Evolutionary conservation across 106 monocot species (phyloP), one percentile per base, ranked within the genome.

Genomic region (Cymbidium sinense): DNA sequence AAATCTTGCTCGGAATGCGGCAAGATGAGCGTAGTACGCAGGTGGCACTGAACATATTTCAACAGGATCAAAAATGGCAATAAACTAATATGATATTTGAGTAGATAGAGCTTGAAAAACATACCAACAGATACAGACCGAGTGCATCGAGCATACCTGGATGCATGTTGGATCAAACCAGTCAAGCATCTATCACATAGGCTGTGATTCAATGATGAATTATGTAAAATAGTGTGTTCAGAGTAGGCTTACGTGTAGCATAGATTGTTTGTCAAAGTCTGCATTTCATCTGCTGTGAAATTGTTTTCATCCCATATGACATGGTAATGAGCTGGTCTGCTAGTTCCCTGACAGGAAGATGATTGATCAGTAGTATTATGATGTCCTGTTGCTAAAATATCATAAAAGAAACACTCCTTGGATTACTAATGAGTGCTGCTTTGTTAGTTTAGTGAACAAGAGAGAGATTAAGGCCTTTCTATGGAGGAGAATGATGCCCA

Each of bases 241-340:
- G 34, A 44, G 50, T 51, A 15, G 47, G 54, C 47, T 78, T 92
- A 95, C 92, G 95, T 95, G 77, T 95, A 95, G 70, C 95, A 95
- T 31, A 95, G 88, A 64, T 95, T 95, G 79, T 95, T 90, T 25
- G 95, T 95, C 64, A 95, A 73, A 28, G 92, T 88, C 70, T 95
- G 95, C 76, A 95, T 90, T 70, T 87, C 95, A 74, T 95, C 95
- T 25, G 90, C 95, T 12, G 79, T 81, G 79, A 95, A 95, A 52
- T 95, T 95, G 78, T 90, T 92, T 77, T 95, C 95, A 73, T 95
- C 95, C 89, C 90, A 95, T 2, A 95, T 36, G 34, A 92, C 95
- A 86, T 95, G 95, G 69, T 92, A 95, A 79, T 95, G 95, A 0
- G 95, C 90, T 33, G 95, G 95, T 23, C 95, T 50, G 73, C 95